Base-by-base conservation (phyloP, 345 rosid genomes). In the Chamaenerion angustifolium region DNA sequence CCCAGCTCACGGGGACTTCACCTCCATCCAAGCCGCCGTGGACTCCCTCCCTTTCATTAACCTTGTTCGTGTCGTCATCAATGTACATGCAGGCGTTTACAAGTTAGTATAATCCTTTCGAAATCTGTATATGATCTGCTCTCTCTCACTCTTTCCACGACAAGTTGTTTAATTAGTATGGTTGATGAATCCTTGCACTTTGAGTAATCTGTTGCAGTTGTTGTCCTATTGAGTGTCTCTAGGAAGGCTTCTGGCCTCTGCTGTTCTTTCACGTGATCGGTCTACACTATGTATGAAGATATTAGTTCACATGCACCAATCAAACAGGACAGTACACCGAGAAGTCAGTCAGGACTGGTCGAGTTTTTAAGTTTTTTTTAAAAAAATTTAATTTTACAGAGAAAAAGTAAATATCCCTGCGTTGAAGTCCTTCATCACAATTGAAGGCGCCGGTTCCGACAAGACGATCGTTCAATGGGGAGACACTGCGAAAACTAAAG, bases 371-470 rank as follows among this genome's bases (percentile, higher is more conserved):
- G n/a, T n/a, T n/a, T n/a, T n/a, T n/a, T n/a, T n/a, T n/a, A n/a
- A n/a, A n/a, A n/a, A n/a, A n/a, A n/a, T n/a, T n/a, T n/a, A n/a
- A 31, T 5, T 31, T 5, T 31, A 7, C 72, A 92, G 98, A 53
- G 98, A 92, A 63, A 92, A 92, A 51, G 96, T 92, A 35, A 80
- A 16, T 43, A 80, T 92, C 56, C 82, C 98, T 0, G 74, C 76
- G 58, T 67, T 80, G 59, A 92, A 87, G 58, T 77, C 96, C 40
- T 92, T 68, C 68, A 69, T 92, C 68, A 87, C 96, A 14, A 76
- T 92, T 54, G 64, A 84, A 77, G 98, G 98, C 51, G 93, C 80
- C 35, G 96, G 98, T 51, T 95, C 96, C 51, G 95, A 84, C 23
- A 76, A 71, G 45, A 87, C 98, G 42, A 75, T 70, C 9, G 83